phyloP scores from a whole-genome alignment of 371 early-diverging fungal genomes.

The Dinochytrium kinnereticum region DNA sequence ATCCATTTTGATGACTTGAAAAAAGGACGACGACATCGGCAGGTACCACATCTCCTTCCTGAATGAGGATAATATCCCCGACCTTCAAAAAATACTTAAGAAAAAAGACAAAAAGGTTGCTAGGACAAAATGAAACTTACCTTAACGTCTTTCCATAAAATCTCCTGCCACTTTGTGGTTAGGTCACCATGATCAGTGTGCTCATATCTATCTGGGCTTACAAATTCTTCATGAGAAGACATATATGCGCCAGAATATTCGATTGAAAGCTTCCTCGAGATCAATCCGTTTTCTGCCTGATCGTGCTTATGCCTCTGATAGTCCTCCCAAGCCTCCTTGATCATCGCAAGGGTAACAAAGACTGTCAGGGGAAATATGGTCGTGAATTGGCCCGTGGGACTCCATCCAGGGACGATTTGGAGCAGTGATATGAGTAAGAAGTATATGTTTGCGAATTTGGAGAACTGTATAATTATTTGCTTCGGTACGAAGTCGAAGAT shows the following conservation, averaged over 20 bases:
- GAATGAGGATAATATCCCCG: conserved; percentile 88
- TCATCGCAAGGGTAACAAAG: conserved; percentile 37
- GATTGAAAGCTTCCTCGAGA: background rate
- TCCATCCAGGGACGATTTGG: conserved; percentile 59
- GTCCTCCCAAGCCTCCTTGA: conserved; percentile 42
- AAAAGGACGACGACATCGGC: conserved; percentile 88
- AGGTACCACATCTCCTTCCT: conserved; percentile 85
- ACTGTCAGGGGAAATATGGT: conserved; percentile 38
- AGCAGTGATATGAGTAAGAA: conserved; percentile 85
- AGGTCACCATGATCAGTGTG: background rate
- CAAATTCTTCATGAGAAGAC: background rate
- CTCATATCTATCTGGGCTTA: too few species aligned
- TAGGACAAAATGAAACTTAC: background rate
- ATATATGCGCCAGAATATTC: background rate
- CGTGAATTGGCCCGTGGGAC: conserved; percentile 36
- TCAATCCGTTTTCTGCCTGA: conserved; percentile 24
- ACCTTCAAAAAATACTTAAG: conserved; percentile 57
- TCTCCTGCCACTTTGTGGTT: background rate
- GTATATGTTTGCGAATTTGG: conserved; percentile 88
- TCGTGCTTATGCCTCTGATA: conserved; percentile 42
- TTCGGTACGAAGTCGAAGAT: conserved; percentile 87
- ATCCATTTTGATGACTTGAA: conserved; percentile 71
- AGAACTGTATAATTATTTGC: conserved; percentile 91
- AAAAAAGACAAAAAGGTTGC: background rate
- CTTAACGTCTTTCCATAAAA: conserved; percentile 50